Percentiles rank a stretch among this genome's conserved stretches.
phyloP scores from a whole-genome alignment of 768 basidiomycete species.

The Tricholoma flavovirens region DNA sequence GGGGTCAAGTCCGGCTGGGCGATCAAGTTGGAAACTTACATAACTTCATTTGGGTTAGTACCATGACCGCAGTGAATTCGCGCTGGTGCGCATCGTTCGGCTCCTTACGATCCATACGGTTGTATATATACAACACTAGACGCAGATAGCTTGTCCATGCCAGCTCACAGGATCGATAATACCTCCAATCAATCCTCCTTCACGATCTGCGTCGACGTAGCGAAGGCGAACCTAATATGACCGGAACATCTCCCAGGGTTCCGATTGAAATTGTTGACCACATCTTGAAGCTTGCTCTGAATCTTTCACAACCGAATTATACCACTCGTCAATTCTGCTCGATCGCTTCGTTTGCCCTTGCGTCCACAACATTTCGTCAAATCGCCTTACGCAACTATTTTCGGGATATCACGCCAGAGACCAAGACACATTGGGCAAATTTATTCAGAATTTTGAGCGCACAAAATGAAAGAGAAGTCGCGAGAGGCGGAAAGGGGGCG shows the following conservation, averaged over 20 bases:
- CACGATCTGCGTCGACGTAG: neutral
- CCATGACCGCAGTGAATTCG: too few species aligned
- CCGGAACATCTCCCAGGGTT: slow-evolving; percentile 18
- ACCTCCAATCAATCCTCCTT: neutral
- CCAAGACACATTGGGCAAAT: slow-evolving; percentile 17
- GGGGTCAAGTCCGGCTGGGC: too few species aligned
- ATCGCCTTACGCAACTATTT: slow-evolving; percentile 37
- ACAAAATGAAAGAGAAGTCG: slow-evolving; percentile 12
- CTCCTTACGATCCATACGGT: too few species aligned
- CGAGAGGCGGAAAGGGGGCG: slow-evolving; percentile 18
- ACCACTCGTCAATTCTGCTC: slow-evolving; percentile 21
- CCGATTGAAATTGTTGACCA: slow-evolving; percentile 33
- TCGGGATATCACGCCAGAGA: slow-evolving; percentile 24
- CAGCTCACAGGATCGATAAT: neutral
- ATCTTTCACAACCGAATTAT: neutral
- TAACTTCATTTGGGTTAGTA: too few species aligned
- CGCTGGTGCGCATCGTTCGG: too few species aligned
- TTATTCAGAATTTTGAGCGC: slow-evolving; percentile 20
- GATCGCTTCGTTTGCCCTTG: slow-evolving; percentile 35
- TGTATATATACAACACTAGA: too few species aligned
- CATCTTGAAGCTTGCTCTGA: slow-evolving; percentile 25
- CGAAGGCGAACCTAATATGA: neutral
- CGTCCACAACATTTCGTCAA: slow-evolving; percentile 36
- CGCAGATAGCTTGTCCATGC: too few species aligned
- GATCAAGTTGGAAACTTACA: too few species aligned